Evolutionary conservation across 768 basidiomycete genomes (phyloP), one percentile per base, ranked within the genome.

Genomic region (Macrocybe gigantea): DNA sequence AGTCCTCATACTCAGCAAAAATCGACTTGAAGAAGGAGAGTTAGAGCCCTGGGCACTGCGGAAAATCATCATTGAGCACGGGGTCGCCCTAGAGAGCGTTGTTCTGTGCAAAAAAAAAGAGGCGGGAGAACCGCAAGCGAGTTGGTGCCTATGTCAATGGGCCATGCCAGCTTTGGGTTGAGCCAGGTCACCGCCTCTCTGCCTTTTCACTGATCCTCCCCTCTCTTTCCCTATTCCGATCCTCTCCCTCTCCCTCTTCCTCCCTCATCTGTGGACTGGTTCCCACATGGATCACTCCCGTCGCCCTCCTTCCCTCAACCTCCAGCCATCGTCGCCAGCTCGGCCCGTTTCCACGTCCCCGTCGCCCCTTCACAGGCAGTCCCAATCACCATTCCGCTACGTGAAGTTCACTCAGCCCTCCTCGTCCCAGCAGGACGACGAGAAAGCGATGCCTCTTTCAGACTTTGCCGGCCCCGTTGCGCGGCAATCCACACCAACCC

Each of bases 331-430:
- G 45, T 64, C 63, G 36, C 61, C 57, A 47, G 56, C 60, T 33
- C 60, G 52, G 37, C 63, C 63, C n/a, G 53, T 62, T 44, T 57
- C 59, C 41, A 60, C 50, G 33, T 53, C 65, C 36, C 60, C 59
- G 47, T 54, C 52, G 46, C 57, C 49, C 41, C 51, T 51, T 43
- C 63, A 60, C 44, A 52, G 50, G 13, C 63, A 62, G 7, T 65
- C 63, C 30, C 60, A 64, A 35, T 65, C 68, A 7, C 65, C 67
- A 2, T 66, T 64, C 48, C 65, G 62, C 39, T 67, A 64, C 51
- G 52, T 67, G 31, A 62, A 68, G 15, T 56, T 60, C 15, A 50
- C 53, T 32, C 50, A 36, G 33, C 13, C 41, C 37, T 38, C 34
- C 33, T 44, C 22, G 22, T 22, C 22, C 55, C 33, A 50, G 50